Conservation (phyloP, 2,329 filamentous ascomycete genomes). For the Trichoderma afroharzianum region DNA sequence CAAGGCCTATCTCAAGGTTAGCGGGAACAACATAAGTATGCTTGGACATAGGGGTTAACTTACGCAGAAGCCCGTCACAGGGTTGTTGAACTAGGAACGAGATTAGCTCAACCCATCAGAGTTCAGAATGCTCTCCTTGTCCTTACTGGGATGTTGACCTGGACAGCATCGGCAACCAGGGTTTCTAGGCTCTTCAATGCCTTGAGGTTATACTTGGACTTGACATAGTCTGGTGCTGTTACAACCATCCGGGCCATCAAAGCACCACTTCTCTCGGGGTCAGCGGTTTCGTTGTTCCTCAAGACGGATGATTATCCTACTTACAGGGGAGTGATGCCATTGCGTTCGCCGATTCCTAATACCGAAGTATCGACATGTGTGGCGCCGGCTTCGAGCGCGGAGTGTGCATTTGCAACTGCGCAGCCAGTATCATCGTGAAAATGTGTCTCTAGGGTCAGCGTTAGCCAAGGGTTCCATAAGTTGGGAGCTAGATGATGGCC, state of each 20-base stretch:
- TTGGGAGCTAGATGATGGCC: neutral
- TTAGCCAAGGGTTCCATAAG: neutral
- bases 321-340: neutral
- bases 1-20: neutral
- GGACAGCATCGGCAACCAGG: slow-evolving; percentile 49
- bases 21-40: neutral
- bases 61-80: slow-evolving; percentile 26
- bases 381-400: slow-evolving; percentile 80
- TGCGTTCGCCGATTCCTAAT: slow-evolving; percentile 61
- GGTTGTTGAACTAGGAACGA: slow-evolving; percentile 26
- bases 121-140: neutral
- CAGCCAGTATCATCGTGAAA: neutral
- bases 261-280: slow-evolving; percentile 5
- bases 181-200: slow-evolving; percentile 69
- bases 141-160: slow-evolving; percentile 22
- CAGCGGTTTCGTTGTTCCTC: neutral
- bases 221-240: slow-evolving; percentile 20
- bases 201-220: slow-evolving; percentile 66
- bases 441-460: slow-evolving; percentile 42
- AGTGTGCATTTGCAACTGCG: slow-evolving; percentile 83
- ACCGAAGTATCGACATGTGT: slow-evolving; percentile 77
- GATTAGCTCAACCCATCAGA: neutral
- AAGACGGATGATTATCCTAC: neutral
- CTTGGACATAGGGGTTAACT: neutral
- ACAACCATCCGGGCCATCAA: slow-evolving; percentile 36